Evolutionary conservation across 805 yeast genomes (phyloP).

Genomic region (Saccharomycopsis sp.): DNA sequence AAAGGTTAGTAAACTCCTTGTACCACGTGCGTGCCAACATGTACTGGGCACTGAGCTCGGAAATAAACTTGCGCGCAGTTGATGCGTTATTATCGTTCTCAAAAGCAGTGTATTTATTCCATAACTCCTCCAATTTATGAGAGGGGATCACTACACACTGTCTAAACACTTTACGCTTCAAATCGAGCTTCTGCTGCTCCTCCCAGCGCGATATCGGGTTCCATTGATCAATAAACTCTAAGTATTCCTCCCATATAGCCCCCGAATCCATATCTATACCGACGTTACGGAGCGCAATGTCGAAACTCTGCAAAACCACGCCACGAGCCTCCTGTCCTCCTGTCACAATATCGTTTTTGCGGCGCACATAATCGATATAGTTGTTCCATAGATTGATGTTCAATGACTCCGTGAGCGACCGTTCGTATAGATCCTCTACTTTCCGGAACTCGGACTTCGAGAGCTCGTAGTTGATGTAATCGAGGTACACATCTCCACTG

Average conservation of each 20-base stretch:
- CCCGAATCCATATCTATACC: constrained; percentile 74
- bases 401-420: constrained; percentile 54
- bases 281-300: constrained; percentile 69
- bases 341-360: constrained; percentile 57
- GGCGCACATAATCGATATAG: constrained; percentile 72
- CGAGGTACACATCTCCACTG: constrained; percentile 68
- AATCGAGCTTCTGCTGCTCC: constrained; percentile 71
- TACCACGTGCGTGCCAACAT: constrained; percentile 80
- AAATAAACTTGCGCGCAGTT: constrained; percentile 78
- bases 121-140: constrained; percentile 62
- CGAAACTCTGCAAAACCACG: constrained; percentile 73
- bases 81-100: constrained; percentile 69
- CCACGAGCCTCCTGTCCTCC: constrained; percentile 79
- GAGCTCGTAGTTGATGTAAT: constrained; percentile 59
- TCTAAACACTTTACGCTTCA: constrained; percentile 66
- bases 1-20: constrained; percentile 59
- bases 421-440: constrained; percentile 60
- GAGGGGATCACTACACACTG: constrained; percentile 72
- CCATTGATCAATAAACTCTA: constrained; percentile 74
- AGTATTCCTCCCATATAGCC: constrained; percentile 72
- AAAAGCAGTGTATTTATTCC: constrained; percentile 79
- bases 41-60: constrained; percentile 75
- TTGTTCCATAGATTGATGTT: constrained; percentile 67
- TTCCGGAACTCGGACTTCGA: constrained; percentile 56
- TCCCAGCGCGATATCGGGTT: constrained; percentile 79